phyloP scores from a whole-genome alignment of 495 filamentous ascomycete genomes.

The Tuber umbilicatum region DNA sequence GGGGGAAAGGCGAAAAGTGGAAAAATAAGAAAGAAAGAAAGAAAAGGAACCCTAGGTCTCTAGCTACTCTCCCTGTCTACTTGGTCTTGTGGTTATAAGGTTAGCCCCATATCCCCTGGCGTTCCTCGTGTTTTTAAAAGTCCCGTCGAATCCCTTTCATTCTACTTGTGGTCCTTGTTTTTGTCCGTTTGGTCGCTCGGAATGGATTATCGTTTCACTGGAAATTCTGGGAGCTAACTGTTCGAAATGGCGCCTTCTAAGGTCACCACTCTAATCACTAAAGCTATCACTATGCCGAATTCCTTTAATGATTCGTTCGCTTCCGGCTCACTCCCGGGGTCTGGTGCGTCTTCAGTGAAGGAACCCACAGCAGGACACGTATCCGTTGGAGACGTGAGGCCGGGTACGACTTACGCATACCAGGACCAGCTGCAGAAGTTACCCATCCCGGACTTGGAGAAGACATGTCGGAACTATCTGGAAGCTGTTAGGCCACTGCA shows the following conservation, averaged over 20 bases:
- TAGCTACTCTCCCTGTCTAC: background rate
- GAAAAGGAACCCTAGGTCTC: background rate
- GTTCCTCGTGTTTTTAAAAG: background rate
- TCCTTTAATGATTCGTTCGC: conserved; percentile 62
- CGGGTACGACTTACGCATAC: conserved; percentile 76
- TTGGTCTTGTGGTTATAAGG: background rate
- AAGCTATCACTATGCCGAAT: conserved; percentile 59
- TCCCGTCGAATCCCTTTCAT: background rate
- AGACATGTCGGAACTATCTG: conserved; percentile 72
- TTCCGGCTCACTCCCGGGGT: conserved; percentile 36
- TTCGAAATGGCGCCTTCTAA: conserved; percentile 33
- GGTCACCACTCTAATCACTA: conserved; percentile 12
- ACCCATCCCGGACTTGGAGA: conserved; percentile 86
- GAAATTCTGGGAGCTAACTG: background rate
- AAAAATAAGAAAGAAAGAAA: background rate
- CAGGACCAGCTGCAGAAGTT: conserved; percentile 87
- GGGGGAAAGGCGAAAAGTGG: no score
- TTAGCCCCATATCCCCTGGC: background rate
- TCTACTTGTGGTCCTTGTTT: conserved; percentile 2
- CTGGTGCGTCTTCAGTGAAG: conserved; percentile 26
- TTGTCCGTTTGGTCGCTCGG: conserved; percentile 3
- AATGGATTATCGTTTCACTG: conserved; percentile 1
- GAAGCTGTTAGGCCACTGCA: conserved; percentile 77
- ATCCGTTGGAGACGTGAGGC: conserved; percentile 43
- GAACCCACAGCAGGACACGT: conserved; percentile 22